A percentile compares a stretch with the other conserved stretches of the same genome.
phyloP scores from a whole-genome alignment of 2,329 filamentous ascomycete species.

The Paracorniculantispora psalliotae region DNA sequence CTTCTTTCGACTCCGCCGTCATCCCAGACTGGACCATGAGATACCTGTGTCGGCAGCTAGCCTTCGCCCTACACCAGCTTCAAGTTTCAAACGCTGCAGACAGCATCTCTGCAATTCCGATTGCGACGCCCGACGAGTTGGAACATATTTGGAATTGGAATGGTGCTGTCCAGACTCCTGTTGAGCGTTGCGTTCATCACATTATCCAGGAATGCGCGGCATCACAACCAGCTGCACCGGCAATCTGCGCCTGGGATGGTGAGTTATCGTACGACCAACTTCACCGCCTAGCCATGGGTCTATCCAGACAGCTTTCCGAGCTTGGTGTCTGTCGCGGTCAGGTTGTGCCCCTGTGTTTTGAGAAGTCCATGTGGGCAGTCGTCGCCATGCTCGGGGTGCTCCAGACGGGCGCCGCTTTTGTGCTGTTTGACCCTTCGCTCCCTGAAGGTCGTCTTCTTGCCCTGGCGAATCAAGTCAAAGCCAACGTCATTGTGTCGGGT shows the following conservation, averaged over 20 bases:
- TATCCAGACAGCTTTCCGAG: background rate
- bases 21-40: no score
- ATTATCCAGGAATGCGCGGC: background rate
- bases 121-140: background rate
- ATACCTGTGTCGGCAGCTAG: no score
- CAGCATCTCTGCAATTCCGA: no score
- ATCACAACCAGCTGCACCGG: conserved; percentile 14
- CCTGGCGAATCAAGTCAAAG: background rate
- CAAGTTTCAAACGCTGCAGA: no score
- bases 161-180: background rate
- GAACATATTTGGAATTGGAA: background rate
- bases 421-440: conserved; percentile 17
- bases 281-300: background rate
- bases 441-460: background rate
- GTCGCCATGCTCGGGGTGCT: conserved; percentile 11
- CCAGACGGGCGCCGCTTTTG: conserved; percentile 15
- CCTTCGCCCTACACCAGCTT: no score
- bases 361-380: conserved; percentile 12
- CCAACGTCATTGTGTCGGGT: background rate
- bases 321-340: background rate
- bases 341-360: conserved; percentile 9
- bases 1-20: no score
- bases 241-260: conserved; percentile 7
- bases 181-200: background rate
- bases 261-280: background rate